Evolutionary conservation across 495 filamentous ascomycete species (phyloP).

Genomic region (Neurospora cerealis): DNA sequence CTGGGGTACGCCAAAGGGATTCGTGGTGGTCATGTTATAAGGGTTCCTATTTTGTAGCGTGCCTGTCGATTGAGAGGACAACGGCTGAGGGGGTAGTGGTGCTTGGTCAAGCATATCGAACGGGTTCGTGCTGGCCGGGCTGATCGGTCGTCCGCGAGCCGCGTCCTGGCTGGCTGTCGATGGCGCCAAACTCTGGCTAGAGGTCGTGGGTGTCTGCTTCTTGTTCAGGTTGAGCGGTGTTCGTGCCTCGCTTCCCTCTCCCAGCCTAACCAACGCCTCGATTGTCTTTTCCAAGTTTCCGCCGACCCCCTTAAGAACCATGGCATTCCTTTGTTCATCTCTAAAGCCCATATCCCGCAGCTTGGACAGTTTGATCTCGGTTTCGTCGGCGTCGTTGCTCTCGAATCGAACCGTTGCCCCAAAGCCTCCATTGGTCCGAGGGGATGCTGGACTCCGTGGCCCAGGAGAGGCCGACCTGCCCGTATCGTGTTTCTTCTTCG

Average conservation of each 20-base stretch:
- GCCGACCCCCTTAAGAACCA: slow-evolving; percentile 65
- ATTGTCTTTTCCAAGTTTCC: slow-evolving; percentile 79
- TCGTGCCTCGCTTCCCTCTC: slow-evolving; percentile 39
- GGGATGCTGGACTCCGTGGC: slow-evolving; percentile 19
- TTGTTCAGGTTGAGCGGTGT: background rate
- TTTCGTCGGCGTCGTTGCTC: slow-evolving; percentile 34
- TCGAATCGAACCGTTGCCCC: slow-evolving; percentile 49
- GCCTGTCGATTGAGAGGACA: slow-evolving; percentile 49
- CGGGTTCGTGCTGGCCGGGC: slow-evolving; percentile 52
- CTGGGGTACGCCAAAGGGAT: slow-evolving; percentile 38
- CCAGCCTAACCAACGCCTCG: slow-evolving; percentile 70
- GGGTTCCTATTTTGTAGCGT: slow-evolving; percentile 45
- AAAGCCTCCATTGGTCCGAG: slow-evolving; percentile 53
- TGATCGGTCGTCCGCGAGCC: slow-evolving; percentile 20
- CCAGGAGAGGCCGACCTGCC: slow-evolving; percentile 15
- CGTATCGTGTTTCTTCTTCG: slow-evolving; percentile 23
- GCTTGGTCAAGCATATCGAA: slow-evolving; percentile 47
- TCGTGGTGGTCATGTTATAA: slow-evolving; percentile 30
- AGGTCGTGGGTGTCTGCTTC: background rate
- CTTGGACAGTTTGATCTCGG: slow-evolving; percentile 60
- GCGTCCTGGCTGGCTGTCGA: slow-evolving; percentile 19
- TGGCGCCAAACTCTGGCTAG: slow-evolving; percentile 33
- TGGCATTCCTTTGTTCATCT: slow-evolving; percentile 70
- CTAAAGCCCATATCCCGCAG: slow-evolving; percentile 88
- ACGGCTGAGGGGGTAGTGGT: slow-evolving; percentile 34